Conservation (phyloP, 441 rosid species). For the Gossypium trilobum region DNA sequence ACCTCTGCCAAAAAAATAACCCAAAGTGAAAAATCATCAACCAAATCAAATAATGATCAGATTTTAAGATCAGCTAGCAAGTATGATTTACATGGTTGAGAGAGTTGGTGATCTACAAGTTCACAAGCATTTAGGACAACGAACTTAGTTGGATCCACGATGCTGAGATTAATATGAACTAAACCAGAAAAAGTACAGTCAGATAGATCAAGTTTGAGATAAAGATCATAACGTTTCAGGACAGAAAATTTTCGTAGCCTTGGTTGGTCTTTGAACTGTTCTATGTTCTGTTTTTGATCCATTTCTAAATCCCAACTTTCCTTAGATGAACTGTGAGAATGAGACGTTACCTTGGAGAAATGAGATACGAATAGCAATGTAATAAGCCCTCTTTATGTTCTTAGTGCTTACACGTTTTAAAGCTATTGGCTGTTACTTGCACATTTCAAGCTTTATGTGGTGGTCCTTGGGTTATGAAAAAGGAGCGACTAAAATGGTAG, state of each 20-base stretch:
- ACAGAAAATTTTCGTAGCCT: conserved; percentile 74
- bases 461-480: background rate
- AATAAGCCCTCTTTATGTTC: background rate
- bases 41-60: background rate
- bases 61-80: background rate
- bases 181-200: conserved; percentile 62
- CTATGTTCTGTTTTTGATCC: conserved; percentile 34
- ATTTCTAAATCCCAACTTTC: background rate
- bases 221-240: conserved; percentile 66
- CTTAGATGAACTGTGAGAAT: background rate
- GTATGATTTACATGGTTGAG: background rate
- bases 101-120: conserved; percentile 34
- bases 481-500: background rate
- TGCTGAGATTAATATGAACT: conserved; percentile 42
- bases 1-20: conserved; percentile 14
- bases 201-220: conserved; percentile 61
- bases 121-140: conserved; percentile 90
- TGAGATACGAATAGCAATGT: background rate
- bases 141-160: conserved; percentile 48
- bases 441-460: background rate
- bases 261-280: conserved; percentile 72
- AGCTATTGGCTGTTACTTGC: background rate
- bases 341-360: background rate
- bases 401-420: background rate
- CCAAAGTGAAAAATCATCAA: background rate